Evolutionary conservation across 768 basidiomycete genomes (phyloP).

Genomic region (Tephrocybe sp.): DNA sequence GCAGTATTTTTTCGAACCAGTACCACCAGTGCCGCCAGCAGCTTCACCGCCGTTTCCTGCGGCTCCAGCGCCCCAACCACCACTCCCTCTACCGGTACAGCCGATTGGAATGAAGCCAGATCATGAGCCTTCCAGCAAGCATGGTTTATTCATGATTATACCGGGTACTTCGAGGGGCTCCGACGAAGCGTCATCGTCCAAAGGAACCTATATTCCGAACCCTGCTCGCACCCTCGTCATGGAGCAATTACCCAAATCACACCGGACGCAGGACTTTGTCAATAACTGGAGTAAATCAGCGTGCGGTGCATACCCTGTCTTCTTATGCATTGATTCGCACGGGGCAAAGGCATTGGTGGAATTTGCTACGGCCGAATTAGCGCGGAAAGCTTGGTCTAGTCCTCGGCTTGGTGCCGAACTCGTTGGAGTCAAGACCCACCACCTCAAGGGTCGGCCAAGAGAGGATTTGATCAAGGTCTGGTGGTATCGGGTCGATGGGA

Average conservation of each 20-base stretch:
- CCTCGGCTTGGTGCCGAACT: constrained; percentile 38
- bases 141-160: constrained; percentile 41
- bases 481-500: constrained; percentile 48
- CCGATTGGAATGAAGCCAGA: constrained; percentile 49
- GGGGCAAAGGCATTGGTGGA: constrained; percentile 51
- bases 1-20: constrained; percentile 8
- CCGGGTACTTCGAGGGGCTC: constrained; percentile 10
- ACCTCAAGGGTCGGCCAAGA: constrained; percentile 43
- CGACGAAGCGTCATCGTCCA: constrained; percentile 13
- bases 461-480: constrained; percentile 46
- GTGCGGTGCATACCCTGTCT: constrained; percentile 36
- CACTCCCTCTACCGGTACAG: constrained; percentile 9
- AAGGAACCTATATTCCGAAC: constrained; percentile 39
- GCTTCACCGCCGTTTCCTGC: constrained; percentile 14
- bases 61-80: constrained; percentile 18
- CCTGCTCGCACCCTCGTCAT: constrained; percentile 54
- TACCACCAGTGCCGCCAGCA: constrained; percentile 5
- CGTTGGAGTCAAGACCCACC: constrained; percentile 30
- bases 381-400: constrained; percentile 49
- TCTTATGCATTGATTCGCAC: constrained; percentile 40
- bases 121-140: constrained; percentile 43
- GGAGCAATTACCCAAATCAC: constrained; percentile 52
- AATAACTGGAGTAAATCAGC: constrained; percentile 42
- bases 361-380: constrained; percentile 43
- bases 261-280: constrained; percentile 42